Conservation (phyloP, 192 early-diverging fungal genomes). For the Ambispora gerdemannii region DNA sequence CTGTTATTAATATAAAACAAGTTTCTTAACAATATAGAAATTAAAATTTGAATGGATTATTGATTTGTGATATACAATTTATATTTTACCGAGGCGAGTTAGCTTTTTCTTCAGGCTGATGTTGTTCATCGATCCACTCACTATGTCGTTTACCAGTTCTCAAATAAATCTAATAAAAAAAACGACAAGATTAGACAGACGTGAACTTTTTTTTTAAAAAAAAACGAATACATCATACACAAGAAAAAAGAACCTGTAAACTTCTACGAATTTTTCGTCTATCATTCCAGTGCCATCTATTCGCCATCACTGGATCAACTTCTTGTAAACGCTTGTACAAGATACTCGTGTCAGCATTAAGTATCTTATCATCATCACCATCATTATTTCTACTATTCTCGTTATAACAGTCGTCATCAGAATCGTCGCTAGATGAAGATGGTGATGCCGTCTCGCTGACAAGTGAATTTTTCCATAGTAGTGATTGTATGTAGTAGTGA, state of each 20-base stretch:
- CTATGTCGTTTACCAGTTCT: constrained; percentile 73
- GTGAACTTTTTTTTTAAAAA: background rate
- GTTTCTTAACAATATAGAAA: no score
- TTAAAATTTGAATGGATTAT: no score
- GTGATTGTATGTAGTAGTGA: constrained; percentile 93
- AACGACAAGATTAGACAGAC: no score
- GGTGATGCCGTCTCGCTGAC: no score
- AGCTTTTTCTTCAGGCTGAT: constrained; percentile 43
- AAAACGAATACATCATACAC: background rate
- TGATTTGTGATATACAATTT: no score
- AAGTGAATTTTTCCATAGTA: constrained; percentile 76
- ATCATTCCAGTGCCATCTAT: constrained; percentile 87
- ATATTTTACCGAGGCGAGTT: constrained; percentile 38
- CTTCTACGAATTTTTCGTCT: constrained; percentile 81
- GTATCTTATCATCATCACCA: constrained; percentile 25
- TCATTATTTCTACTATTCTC: no score
- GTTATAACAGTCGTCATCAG: constrained; percentile 28
- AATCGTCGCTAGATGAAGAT: no score
- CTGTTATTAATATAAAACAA: constrained; percentile 42
- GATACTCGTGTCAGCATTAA: constrained; percentile 43
- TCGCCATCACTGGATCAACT: constrained; percentile 84
- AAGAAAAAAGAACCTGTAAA: constrained; percentile 59
- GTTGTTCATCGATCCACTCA: constrained; percentile 69
- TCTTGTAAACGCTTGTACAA: constrained; percentile 65
- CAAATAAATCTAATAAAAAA: constrained; percentile 51